Evolutionary conservation across 495 filamentous ascomycete species (phyloP), one percentile per base, ranked within the genome.

Genomic region (Barbatosphaeria neglecta): DNA sequence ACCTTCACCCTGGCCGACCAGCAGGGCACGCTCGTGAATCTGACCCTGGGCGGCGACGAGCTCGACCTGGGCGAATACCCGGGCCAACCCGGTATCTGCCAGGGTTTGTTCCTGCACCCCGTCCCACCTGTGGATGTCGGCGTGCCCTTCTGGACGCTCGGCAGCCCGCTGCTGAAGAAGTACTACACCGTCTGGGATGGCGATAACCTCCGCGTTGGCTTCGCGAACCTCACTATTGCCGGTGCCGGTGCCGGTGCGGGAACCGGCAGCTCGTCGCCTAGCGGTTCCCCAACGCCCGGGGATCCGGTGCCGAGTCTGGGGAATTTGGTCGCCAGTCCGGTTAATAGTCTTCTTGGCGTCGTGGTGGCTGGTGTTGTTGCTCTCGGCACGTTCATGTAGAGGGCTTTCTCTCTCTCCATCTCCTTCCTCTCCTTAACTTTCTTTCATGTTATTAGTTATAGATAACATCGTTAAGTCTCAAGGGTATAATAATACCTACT

Each of bases 101-200:
- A 60, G 49, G 57, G 47, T 5, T 41, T 56, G 5, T 52, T 54
- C 39, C 31, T 51, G 1, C 24, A 52, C 45, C 58, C 55, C 4
- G 11, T 54, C 20, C 39, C 39, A 7, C 5, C n/a, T 2, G 0
- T 11, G 4, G 37, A 40, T 22, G 10, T 46, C 4, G 40, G 47
- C 0, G 28, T 50, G 7, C 52, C 54, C 4, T 50, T 43, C 17
- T 62, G 59, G 59, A 39, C 57, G 0, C 22, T 54, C 20, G 57
- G 59, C 2, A 50, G 37, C 9, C 46, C 54, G 1, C 37, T 49
- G 27, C 22, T 62, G 10, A 48, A 54, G 47, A 39, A 43, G 16
- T 62, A 56, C 23, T 58, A 58, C 24, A 60, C 59, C 1, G 50
- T 55, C 3, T 60, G 55, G 57, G 49, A 62, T 41, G 49, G 38